Percentiles rank a stretch among this genome's conserved stretches.
Evolutionary conservation across 306 rosid species (phyloP).

Genomic region (Mimosa bimucronata): DNA sequence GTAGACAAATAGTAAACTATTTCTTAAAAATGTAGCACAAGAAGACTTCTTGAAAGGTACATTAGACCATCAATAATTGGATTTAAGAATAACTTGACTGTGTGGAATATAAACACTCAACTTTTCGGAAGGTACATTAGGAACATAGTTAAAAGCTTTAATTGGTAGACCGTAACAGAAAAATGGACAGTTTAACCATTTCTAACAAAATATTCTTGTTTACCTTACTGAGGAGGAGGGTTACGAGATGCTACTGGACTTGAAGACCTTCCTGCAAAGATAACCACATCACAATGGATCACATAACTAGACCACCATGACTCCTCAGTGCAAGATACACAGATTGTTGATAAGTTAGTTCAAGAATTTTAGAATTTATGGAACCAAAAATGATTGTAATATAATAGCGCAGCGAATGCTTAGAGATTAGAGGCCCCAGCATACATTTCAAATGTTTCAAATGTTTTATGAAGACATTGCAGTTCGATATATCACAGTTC

Average conservation of each 20-base stretch:
- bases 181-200: background rate
- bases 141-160: background rate
- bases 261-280: constrained; percentile 51
- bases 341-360: background rate
- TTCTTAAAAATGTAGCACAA: background rate
- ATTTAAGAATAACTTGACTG: too few relatives aligned
- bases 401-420: background rate
- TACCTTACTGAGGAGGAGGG: constrained; percentile 50
- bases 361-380: background rate
- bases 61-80: too few relatives aligned
- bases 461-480: background rate
- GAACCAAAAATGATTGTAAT: background rate
- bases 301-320: background rate
- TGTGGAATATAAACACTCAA: background rate
- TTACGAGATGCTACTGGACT: constrained; percentile 47
- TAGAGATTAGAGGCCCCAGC: too few relatives aligned
- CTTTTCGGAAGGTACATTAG: background rate
- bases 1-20: background rate
- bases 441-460: background rate
- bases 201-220: background rate
- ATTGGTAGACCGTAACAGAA: background rate
- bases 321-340: too few relatives aligned
- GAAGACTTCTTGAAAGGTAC: background rate
- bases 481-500: too few relatives aligned
- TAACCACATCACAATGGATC: constrained; percentile 5